A percentile compares a stretch with the other conserved stretches of the same genome.
phyloP scores from a whole-genome alignment of 1,284 basidiomycete species.

The Boletellus deceptivus region DNA sequence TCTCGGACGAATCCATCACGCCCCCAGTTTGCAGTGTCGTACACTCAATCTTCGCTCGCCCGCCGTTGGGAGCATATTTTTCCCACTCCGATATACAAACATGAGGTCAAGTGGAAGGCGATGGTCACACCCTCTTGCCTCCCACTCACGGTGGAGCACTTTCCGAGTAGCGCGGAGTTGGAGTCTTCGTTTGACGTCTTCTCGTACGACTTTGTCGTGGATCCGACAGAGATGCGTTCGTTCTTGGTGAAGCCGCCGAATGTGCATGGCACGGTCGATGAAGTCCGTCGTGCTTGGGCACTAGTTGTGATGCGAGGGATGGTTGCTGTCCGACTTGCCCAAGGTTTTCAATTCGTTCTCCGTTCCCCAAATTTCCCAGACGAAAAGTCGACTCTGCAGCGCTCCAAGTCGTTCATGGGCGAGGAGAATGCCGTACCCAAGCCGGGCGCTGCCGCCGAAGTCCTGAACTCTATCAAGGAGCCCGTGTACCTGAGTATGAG shows the following conservation, averaged over 20 bases:
- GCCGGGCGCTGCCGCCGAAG: constrained; percentile 69
- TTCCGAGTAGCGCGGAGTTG: constrained; percentile 76
- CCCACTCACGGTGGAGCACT: constrained; percentile 90
- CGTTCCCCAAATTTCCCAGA: constrained; percentile 39
- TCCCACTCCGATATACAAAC: constrained; percentile 73
- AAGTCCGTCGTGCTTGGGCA: constrained; percentile 69
- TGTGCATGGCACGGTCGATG: constrained; percentile 47
- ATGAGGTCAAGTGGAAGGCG: constrained; percentile 92
- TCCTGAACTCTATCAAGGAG: constrained; percentile 61
- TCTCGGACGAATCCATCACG: constrained; percentile 63
- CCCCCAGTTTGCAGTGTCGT: constrained; percentile 52
- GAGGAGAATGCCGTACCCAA: constrained; percentile 57
- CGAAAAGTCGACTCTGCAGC: constrained; percentile 36
- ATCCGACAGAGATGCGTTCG: constrained; percentile 73
- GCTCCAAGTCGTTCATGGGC: constrained; percentile 53
- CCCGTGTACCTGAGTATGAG: constrained; percentile 92
- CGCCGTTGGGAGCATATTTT: constrained; percentile 89
- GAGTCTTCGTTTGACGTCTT: constrained; percentile 79
- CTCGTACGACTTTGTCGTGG: constrained; percentile 77
- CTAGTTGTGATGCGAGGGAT: constrained; percentile 90
- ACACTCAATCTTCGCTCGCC: constrained; percentile 68
- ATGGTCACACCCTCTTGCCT: constrained; percentile 84
- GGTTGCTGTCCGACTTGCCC: constrained; percentile 87
- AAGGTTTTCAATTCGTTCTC: constrained; percentile 96
- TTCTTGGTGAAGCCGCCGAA: constrained; percentile 73